Evolutionary conservation across 441 rosid genomes (phyloP).

Genomic region (Raphanus hybrid): DNA sequence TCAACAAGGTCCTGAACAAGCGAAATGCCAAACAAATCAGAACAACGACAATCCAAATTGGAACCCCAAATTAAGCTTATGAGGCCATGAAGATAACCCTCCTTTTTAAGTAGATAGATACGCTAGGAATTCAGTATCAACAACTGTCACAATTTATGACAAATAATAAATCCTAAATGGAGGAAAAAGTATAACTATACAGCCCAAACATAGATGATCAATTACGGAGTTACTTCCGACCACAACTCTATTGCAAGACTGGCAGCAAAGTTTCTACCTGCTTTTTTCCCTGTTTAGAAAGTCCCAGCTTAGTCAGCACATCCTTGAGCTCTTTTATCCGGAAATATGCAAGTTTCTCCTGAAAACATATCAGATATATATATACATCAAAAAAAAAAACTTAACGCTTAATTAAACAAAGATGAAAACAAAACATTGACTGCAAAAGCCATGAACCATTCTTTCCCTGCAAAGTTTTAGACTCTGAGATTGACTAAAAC

Average conservation of each 20-base stretch:
- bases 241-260: neutral
- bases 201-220: neutral
- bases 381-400: neutral
- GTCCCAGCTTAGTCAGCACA: conserved; percentile 76
- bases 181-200: neutral
- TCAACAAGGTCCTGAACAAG: conserved; percentile 83
- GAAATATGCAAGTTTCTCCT: conserved; percentile 83
- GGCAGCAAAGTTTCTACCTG: conserved; percentile 55
- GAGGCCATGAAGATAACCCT: conserved; percentile 6
- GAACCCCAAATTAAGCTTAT: neutral
- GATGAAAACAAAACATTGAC: neutral
- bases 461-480: neutral
- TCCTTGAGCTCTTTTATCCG: conserved; percentile 96
- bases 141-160: neutral
- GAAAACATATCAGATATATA: neutral
- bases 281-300: conserved; percentile 94
- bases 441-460: neutral
- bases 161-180: neutral
- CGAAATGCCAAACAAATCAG: conserved; percentile 27
- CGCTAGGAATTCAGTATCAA: neutral
- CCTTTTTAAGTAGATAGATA: neutral
- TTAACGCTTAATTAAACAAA: neutral
- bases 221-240: neutral
- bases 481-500: conserved; percentile 8
- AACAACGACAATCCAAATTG: conserved; percentile 10